Conservation (phyloP, 768 basidiomycete genomes). For the Russula vinacea region DNA sequence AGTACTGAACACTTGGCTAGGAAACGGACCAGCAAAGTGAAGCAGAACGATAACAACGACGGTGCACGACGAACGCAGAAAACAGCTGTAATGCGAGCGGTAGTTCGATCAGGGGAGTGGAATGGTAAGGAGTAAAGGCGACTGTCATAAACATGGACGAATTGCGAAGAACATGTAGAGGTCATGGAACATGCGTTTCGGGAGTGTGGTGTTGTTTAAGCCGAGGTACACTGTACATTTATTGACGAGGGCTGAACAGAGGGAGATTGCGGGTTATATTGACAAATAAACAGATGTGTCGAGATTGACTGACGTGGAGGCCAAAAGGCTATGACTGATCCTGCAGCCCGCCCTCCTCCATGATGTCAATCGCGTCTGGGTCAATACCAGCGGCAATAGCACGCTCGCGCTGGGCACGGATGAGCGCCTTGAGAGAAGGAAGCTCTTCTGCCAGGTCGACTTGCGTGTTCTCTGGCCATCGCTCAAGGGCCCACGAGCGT, state of each 20-base stretch:
- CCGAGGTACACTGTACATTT: constrained; percentile 20
- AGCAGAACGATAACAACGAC: constrained; percentile 19
- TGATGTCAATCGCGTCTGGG: constrained; percentile 29
- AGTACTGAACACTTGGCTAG: constrained; percentile 21
- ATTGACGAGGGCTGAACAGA: constrained; percentile 16
- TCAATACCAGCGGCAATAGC: constrained; percentile 30
- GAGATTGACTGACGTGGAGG: constrained; percentile 23
- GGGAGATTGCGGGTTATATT: constrained; percentile 26
- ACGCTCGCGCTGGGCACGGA: constrained; percentile 39
- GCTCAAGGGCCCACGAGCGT: constrained; percentile 77
- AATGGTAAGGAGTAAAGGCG: neutral
- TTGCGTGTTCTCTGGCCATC: constrained; percentile 62
- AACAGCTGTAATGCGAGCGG: constrained; percentile 19
- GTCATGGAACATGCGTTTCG: constrained; percentile 23
- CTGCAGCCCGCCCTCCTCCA: constrained; percentile 25
- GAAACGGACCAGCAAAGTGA: constrained; percentile 19
- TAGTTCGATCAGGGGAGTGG: neutral
- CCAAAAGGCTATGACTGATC: constrained; percentile 20
- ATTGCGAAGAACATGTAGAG: constrained; percentile 18
- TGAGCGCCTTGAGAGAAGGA: constrained; percentile 54
- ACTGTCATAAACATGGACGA: constrained; percentile 24
- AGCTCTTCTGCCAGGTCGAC: constrained; percentile 62
- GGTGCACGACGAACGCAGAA: constrained; percentile 8
- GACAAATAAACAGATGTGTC: constrained; percentile 26
- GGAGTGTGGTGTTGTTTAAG: constrained; percentile 3